Base-by-base conservation (phyloP, 352 stramenopile genomes). In the Plasmopara viticola region DNA sequence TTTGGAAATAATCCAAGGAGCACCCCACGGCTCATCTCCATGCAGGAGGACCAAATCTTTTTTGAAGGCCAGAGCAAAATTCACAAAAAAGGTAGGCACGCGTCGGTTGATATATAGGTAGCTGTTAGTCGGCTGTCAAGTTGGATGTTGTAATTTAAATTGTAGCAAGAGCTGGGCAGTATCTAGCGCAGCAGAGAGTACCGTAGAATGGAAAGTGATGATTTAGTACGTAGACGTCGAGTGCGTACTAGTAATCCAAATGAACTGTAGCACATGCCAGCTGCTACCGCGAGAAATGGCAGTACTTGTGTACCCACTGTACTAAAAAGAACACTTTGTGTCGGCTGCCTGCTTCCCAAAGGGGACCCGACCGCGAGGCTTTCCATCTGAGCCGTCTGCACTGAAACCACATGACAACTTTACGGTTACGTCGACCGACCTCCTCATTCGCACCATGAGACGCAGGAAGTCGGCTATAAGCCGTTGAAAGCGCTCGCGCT, bases 321-420 rank as follows among this genome's bases (percentile, higher is more conserved):
- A 18, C 1, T 41, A 41, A 41, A 13, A 6, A 41, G 7, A 41
- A 17, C 14, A 8, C 12, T n/a, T 2, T 2, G 37, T 2, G 37
- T 25, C 20, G 20, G 20, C 20, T 25, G 20, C 8, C 31, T 33
- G 60, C 48, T 44, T 17, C 29, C 41, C 18, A 17, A 13, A 17
- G 37, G 29, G 34, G 51, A 41, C 29, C 33, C 12, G 47, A 52
- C 47, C 30, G 13, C 9, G 9, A n/a, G 53, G 53, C 53, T 66
- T 42, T 66, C 58, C 58, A 58, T 48, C 48, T 48, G 52, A 61
- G 53, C 12, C 53, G 53, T 66, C 58, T 66, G 46, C 41, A 33
- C 30, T 48, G 43, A 48, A 30, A 38, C 43, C n/a, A 48, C 43
- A 28, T 10, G 28, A 48, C 43, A 18, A 48, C 34, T 39, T 48